Evolutionary conservation across 2,329 filamentous ascomycete genomes (phyloP).

Genomic region (Elsinoe perseae): DNA sequence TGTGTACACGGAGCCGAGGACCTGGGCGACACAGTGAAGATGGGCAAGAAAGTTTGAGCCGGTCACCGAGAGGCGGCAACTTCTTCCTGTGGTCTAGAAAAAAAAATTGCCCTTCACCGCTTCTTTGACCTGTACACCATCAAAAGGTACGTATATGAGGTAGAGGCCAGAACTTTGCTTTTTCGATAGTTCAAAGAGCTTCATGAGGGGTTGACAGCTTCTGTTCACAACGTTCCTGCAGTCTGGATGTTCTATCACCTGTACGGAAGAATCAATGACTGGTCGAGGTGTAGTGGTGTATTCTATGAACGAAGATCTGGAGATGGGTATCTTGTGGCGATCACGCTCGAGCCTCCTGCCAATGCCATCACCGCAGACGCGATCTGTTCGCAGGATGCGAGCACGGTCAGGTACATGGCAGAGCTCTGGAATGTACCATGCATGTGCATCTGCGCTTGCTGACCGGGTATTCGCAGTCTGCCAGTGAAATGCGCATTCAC

Average conservation of each 20-base stretch:
- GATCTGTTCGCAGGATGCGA: neutral
- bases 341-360: neutral
- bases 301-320: neutral
- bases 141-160: conserved; percentile 1
- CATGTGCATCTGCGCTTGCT: neutral
- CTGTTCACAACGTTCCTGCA: neutral
- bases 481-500: neutral
- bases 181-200: neutral
- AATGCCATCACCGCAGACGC: neutral
- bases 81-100: neutral
- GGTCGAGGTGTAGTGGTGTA: neutral
- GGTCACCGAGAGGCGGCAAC: conserved; percentile 7
- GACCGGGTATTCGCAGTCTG: neutral
- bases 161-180: conserved; percentile 3
- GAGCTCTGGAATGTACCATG: conserved; percentile 6
- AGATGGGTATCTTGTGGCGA: neutral
- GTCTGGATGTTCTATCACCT: neutral
- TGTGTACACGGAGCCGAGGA: conserved; percentile 9
- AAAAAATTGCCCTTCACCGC: conserved; percentile 9
- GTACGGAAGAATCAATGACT: conserved; percentile 3
- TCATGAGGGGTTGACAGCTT: neutral
- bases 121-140: conserved; percentile 9
- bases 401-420: neutral
- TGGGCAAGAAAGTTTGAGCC: neutral
- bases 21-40: neutral